Evolutionary conservation across 2,329 filamentous ascomycete genomes (phyloP), one percentile per base, ranked within the genome.

Genomic region (Trichoderma guizhouense): DNA sequence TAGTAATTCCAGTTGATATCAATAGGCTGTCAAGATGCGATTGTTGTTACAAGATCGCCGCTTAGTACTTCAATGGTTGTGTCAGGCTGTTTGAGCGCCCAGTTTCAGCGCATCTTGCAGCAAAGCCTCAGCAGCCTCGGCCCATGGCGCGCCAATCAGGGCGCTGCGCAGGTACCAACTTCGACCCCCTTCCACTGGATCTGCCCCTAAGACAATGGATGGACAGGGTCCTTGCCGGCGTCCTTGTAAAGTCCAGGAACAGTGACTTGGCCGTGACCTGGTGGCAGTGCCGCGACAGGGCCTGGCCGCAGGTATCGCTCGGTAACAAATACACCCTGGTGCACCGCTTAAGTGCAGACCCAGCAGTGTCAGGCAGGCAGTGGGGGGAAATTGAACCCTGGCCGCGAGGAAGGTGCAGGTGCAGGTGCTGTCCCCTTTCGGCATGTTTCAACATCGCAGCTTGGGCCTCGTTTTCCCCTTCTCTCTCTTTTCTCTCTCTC

Each of bases 381-480:
- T 32, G 57, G 53, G 34, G 55, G 55, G n/a, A 21, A 51, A 51
- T n/a, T 24, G 14, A 36, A 39, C 64, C 53, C 43, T 65, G 3
- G 62, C 62, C 11, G 43, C 55, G 60, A 26, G 32, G 32, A 62
- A 51, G 39, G 26, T 36, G 34, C 34, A 36, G 34, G 34, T 36
- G 34, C 34, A 36, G 34, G 34, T 61, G 55, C 66, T 67, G 51
- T 69, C 66, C 57, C 66, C 55, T 69, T 69, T 69, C 66, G 66
- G 26, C 58, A 70, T 70, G 68, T 70, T 70, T 70, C 68, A 70
- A 70, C 68, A 39, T 72, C 70, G 69, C 73, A 73, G 61, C 62
- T 66, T 66, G 62, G 58, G 34, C 58, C 57, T 64, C 60, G 36
- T 14, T 61, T 72, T 61, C 66, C 77, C 79, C 76, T 75, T 78